Percentiles rank a stretch among this genome's conserved stretches.
These are phyloP conservation scores for Vitis vinifera DNA, from an alignment of 164 flowering plant species.

Conservation along the genomic window ASM3070453v1 NC_081817.1:2665501-2666000, in stretches of 20 bases:
- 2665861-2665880: not conserved
- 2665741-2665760: not conserved
- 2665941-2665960: constrained; percentile 94
- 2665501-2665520: not conserved
- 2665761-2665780: not conserved
- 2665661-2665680: not conserved
- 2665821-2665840: not conserved
- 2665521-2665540: too few species aligned
- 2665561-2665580: too few species aligned
- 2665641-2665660: not conserved
- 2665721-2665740: not conserved
- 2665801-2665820: not conserved
- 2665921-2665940: constrained; percentile 55
- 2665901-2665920: constrained; percentile 62
- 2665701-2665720: not conserved
- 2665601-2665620: not conserved
- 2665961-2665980: constrained; percentile 86
- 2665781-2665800: not conserved
- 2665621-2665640: not conserved
- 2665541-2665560: too few species aligned
- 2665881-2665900: constrained; percentile 46
- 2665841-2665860: too few species aligned
- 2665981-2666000: constrained; percentile 68
- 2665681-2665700: not conserved
- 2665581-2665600: not conserved